Evolutionary conservation across 306 rosid species (phyloP).

Genomic region (Canavalia gladiata): DNA sequence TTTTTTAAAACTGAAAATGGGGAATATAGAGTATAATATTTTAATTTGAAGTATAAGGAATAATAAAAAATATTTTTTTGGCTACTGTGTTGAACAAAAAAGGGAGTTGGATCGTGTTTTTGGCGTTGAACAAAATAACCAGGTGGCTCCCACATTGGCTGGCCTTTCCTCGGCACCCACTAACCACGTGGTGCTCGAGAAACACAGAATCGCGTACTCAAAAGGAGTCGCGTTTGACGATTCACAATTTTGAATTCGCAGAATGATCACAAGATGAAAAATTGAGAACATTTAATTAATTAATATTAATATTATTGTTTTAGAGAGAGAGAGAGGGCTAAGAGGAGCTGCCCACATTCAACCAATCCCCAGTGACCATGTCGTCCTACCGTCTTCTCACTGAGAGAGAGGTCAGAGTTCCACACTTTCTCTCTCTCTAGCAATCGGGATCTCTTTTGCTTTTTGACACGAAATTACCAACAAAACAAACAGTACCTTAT

Average conservation of each 20-base stretch:
- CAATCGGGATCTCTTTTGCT: slow-evolving; percentile 12
- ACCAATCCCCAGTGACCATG: slow-evolving; percentile 56
- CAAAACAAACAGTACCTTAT: slow-evolving; percentile 54
- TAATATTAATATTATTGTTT: not conserved
- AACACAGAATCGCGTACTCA: slow-evolving; percentile 50
- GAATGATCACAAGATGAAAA: not conserved
- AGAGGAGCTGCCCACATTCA: slow-evolving; percentile 37
- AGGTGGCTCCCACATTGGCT: slow-evolving; percentile 64
- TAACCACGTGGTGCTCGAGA: slow-evolving; percentile 84
- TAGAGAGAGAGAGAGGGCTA: not conserved
- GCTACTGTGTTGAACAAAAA: not conserved
- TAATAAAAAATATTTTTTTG: not conserved
- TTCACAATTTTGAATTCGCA: slow-evolving; percentile 38
- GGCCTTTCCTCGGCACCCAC: slow-evolving; percentile 59
- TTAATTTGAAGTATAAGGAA: no score
- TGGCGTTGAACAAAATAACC: slow-evolving; percentile 54
- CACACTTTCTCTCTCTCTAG: slow-evolving; percentile 45
- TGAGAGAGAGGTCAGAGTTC: slow-evolving; percentile 36
- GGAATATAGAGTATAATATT: not conserved
- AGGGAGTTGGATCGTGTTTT: slow-evolving; percentile 44
- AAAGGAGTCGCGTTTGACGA: slow-evolving; percentile 63
- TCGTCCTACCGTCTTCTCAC: slow-evolving; percentile 39
- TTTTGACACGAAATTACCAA: slow-evolving; percentile 53
- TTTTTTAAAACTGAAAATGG: not conserved
- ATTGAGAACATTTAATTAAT: slow-evolving; percentile 5